A percentile compares a stretch with the other conserved stretches of the same genome.
phyloP scores from a whole-genome alignment of 2,329 filamentous ascomycete species.

The Paraconiothyrium brasiliense region DNA sequence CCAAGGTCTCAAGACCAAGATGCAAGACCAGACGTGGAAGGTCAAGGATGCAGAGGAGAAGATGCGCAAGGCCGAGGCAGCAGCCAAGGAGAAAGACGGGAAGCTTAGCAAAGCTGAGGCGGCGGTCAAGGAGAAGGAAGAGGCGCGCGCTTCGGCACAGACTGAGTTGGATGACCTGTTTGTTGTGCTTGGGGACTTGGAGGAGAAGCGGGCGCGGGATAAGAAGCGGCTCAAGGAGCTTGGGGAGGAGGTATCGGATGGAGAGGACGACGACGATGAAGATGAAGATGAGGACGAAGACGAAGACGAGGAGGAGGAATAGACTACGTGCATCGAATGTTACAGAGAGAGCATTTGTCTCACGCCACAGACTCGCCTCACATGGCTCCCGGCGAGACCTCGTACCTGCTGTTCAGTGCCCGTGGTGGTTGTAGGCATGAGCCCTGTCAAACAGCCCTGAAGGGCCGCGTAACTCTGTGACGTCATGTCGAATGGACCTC shows the following conservation, averaged over 20 bases:
- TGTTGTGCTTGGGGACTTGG: constrained; percentile 58
- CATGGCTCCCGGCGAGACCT: no score
- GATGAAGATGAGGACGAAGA: constrained; percentile 39
- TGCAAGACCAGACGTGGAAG: constrained; percentile 54
- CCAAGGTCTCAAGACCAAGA: constrained; percentile 56
- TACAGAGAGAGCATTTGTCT: not conserved
- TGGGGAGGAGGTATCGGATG: constrained; percentile 54
- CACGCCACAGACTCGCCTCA: not conserved
- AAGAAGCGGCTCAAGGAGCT: constrained; percentile 59
- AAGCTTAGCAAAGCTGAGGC: constrained; percentile 51
- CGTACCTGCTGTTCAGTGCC: not conserved
- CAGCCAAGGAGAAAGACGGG: constrained; percentile 56
- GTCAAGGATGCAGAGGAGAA: constrained; percentile 59
- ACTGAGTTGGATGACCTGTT: constrained; percentile 60
- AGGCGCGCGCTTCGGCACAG: constrained; percentile 45
- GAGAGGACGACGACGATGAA: constrained; percentile 48
- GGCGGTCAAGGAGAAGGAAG: constrained; percentile 53
- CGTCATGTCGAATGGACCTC: not conserved
- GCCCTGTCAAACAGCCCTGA: not conserved
- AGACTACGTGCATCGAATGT: not conserved
- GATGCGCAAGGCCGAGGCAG: constrained; percentile 46
- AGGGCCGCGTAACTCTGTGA: constrained; percentile 2
- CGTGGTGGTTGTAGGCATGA: not conserved
- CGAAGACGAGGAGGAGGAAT: constrained; percentile 20
- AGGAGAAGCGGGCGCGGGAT: constrained; percentile 55